Evolutionary conservation across 768 basidiomycete genomes (phyloP), one percentile per base, ranked within the genome.

Genomic region (Agaricus sinodeliciosus): DNA sequence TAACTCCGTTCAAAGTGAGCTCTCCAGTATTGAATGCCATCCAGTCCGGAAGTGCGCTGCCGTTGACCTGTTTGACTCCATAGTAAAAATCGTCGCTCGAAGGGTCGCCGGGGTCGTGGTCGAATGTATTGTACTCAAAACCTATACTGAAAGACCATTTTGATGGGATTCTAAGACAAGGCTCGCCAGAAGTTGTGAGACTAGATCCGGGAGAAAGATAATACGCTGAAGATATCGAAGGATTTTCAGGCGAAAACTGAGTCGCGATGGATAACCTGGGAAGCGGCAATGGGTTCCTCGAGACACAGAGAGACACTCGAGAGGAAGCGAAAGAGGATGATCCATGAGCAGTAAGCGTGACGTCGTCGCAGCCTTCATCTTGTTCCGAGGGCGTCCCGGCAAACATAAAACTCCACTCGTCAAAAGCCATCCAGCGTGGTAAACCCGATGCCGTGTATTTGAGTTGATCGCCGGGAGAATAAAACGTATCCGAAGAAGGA

Each of bases 91-190:
- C 69, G 31, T 76, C 68, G 2, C 16, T 18, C 28, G 27, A 15
- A 16, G 45, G 5, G 9, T 57, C 57, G 9, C 37, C 47, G 8
- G 46, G 46, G 13, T 66, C 53, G 27, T 77, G 70, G 2, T 63
- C 54, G 65, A 83, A 85, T 2, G 88, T 93, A 34, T 77, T 70
- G 55, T 78, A 72, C 47, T 82, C 69, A 59, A 96, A 81, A 12
- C 94, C 94, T 54, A 97, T 78, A 60, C 90, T 91, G 70, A 95
- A 97, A 0, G 89, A 90, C 92, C 93, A 95, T 42, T 71, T 67
- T 6, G 80, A 80, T 1, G 91, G 92, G 9, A 95, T 79, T 47
- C 92, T 75, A 51, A 96, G 63, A 45, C 76, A 71, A 50, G 84
- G 84, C 45, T 68, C 71, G 43, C 66, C 60, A 31, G 28, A 28